Evolutionary conservation across 768 basidiomycete species (phyloP).

Genomic region (Phlebiopsis flavidoalba): DNA sequence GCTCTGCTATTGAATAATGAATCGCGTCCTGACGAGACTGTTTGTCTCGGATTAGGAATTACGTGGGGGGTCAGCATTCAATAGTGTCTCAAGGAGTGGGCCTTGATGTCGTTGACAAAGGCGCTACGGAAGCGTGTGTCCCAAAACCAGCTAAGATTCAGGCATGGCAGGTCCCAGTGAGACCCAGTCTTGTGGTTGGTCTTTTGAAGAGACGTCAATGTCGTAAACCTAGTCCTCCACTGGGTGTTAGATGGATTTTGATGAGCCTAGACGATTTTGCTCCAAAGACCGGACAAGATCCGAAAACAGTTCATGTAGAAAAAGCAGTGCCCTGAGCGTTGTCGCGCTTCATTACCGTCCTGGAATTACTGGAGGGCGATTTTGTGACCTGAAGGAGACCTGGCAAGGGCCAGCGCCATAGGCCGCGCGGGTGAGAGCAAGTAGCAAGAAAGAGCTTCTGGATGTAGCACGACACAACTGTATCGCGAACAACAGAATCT

Average conservation of each 20-base stretch:
- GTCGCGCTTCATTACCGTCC: not conserved
- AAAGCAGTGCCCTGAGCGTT: not conserved
- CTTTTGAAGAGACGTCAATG: conserved; percentile 38
- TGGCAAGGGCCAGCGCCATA: not conserved
- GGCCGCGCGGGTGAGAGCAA: not conserved
- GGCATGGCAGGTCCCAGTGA: too few species aligned
- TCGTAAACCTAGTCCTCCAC: conserved; percentile 46
- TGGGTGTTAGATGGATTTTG: not conserved
- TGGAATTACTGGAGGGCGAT: not conserved
- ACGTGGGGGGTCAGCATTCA: not conserved
- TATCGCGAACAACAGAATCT: not conserved
- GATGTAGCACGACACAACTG: not conserved
- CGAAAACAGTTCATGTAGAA: conserved; percentile 24
- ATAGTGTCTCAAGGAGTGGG: too few species aligned
- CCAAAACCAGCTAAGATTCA: conserved; percentile 48
- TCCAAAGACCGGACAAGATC: conserved; percentile 26
- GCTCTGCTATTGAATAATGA: too few species aligned
- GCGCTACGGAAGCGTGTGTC: conserved; percentile 55
- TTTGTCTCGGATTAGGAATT: too few species aligned
- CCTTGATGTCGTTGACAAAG: conserved; percentile 64
- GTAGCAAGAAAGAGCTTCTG: not conserved
- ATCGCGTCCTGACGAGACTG: too few species aligned
- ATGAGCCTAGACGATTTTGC: not conserved
- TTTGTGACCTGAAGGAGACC: not conserved
- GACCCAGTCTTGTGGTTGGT: conserved; percentile 41